Evolutionary conservation across 768 basidiomycete genomes (phyloP).

Genomic region (Crassisporium funariophilum): DNA sequence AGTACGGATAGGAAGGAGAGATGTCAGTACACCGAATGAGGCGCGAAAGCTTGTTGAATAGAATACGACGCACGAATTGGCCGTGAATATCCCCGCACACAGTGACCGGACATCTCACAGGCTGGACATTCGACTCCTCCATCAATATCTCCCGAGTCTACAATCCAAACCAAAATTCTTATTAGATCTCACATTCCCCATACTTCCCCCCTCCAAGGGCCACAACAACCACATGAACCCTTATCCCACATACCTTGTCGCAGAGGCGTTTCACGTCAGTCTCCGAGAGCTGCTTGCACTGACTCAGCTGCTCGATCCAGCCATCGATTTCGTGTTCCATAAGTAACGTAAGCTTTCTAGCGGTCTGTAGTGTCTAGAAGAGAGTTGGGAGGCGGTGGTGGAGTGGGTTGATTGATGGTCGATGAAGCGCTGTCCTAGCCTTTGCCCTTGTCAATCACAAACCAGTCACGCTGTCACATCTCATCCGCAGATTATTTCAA

Average conservation of each 20-base stretch:
- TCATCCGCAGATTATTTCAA: conserved; percentile 19
- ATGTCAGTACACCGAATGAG: conserved; percentile 7
- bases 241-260: conserved; percentile 84
- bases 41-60: conserved; percentile 10
- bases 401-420: conserved; percentile 35
- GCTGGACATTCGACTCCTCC: conserved; percentile 99
- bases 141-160: conserved; percentile 98
- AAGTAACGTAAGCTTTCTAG: conserved; percentile 29
- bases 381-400: conserved; percentile 37
- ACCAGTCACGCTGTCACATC: conserved; percentile 38
- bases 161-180: conserved; percentile 13
- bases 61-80: conserved; percentile 82
- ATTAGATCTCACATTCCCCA: no score
- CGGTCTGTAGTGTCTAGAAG: conserved; percentile 28
- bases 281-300: conserved; percentile 97
- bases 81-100: conserved; percentile 99
- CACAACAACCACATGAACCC: no score
- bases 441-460: conserved; percentile 22
- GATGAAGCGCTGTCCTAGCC: conserved; percentile 22
- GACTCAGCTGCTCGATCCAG: conserved; percentile 96
- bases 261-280: conserved; percentile 96
- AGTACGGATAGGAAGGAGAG: conserved; percentile 5
- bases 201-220: no score
- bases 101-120: conserved; percentile 97
- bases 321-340: conserved; percentile 86